phyloP scores from a whole-genome alignment of 2,329 filamentous ascomycete species.

The Cercospora zeae-maydis region DNA sequence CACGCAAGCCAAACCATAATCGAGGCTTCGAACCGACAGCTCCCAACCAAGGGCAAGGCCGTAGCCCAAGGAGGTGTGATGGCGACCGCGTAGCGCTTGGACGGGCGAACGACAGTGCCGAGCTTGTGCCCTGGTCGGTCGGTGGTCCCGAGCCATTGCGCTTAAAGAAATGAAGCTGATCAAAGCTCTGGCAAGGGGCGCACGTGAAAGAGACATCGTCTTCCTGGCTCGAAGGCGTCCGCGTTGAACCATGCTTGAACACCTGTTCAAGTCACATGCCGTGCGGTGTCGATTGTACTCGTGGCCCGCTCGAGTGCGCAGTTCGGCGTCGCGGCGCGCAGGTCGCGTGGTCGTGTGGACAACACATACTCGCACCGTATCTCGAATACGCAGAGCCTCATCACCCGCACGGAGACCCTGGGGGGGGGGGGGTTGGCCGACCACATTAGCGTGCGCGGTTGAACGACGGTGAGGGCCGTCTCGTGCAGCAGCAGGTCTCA shows the following conservation, averaged over 20 bases:
- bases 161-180: slow-evolving; percentile 30
- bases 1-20: slow-evolving; percentile 18
- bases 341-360: too few relatives aligned
- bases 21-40: slow-evolving; percentile 7
- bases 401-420: background rate
- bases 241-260: background rate
- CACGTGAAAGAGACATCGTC: slow-evolving; percentile 13
- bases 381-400: background rate
- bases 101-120: slow-evolving; percentile 9
- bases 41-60: slow-evolving; percentile 16
- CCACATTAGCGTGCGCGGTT: background rate
- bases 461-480: slow-evolving; percentile 9
- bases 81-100: slow-evolving; percentile 17
- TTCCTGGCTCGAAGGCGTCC: background rate
- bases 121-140: slow-evolving; percentile 18
- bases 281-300: background rate
- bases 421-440: background rate
- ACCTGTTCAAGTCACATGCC: background rate
- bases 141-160: slow-evolving; percentile 25
- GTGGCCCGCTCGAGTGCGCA: background rate
- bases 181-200: slow-evolving; percentile 24
- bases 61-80: slow-evolving; percentile 12
- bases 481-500: background rate
- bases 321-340: too few relatives aligned
- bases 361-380: background rate